These are phyloP conservation scores for Morella rubra DNA, from an alignment of 306 rosid genomes.

Conservation along the genomic window DNA sequence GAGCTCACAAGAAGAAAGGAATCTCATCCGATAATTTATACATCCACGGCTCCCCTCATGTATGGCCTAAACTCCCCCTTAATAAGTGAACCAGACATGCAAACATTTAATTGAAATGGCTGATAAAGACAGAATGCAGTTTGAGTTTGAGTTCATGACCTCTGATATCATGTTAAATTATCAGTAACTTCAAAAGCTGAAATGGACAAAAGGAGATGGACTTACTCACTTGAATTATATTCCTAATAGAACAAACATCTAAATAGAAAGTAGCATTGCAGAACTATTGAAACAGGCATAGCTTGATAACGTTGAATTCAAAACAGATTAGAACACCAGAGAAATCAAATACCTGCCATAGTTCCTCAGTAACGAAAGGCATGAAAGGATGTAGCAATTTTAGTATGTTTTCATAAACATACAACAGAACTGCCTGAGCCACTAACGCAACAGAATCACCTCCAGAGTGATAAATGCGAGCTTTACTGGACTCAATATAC, in stretches of 20 bases:
- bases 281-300: background rate
- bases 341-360: constrained; percentile 76
- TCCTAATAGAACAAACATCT: background rate
- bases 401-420: constrained; percentile 79
- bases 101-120: no score
- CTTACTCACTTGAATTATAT: no score
- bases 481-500: constrained; percentile 97
- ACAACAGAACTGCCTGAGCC: constrained; percentile 82
- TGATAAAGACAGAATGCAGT: no score
- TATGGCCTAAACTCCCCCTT: no score
- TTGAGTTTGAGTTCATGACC: no score
- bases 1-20: no score
- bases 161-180: no score
- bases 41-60: no score
- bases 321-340: background rate
- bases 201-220: no score
- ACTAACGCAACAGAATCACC: constrained; percentile 52
- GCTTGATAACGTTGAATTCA: background rate
- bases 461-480: constrained; percentile 63
- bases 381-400: constrained; percentile 89
- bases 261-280: background rate
- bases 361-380: constrained; percentile 97
- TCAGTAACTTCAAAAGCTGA: no score
- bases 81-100: no score
- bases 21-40: no score